phyloP scores from a whole-genome alignment of 2,329 filamentous ascomycete species.

The Zymoseptoria crescenta region DNA sequence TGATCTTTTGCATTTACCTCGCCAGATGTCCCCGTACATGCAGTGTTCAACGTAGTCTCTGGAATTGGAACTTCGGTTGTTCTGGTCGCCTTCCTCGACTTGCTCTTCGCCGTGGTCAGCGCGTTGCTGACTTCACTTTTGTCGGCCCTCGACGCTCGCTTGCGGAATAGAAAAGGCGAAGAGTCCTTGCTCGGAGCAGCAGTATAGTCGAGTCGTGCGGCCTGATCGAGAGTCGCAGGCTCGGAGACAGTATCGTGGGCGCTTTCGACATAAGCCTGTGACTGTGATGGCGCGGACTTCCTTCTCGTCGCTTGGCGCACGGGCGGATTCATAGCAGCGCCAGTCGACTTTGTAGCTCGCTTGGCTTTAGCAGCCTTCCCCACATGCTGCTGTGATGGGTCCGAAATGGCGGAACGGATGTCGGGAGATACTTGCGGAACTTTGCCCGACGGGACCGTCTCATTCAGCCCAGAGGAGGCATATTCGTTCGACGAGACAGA shows the following conservation, averaged over 20 bases:
- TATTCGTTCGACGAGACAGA: neutral
- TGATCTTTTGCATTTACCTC: neutral
- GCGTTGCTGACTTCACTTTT: conserved; percentile 2
- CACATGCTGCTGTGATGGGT: neutral
- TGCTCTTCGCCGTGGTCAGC: neutral
- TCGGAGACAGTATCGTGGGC: neutral
- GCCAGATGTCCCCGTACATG: neutral
- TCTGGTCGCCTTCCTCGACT: neutral
- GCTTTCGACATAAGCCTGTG: conserved; percentile 1
- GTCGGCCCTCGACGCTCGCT: conserved; percentile 12
- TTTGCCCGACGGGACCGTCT: neutral
- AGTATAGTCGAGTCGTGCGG: conserved; percentile 5
- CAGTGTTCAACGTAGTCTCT: neutral
- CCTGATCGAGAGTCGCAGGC: neutral
- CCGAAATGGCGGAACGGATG: neutral
- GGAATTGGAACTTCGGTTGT: neutral
- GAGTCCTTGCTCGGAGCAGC: conserved; percentile 6
- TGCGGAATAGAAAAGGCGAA: conserved; percentile 25
- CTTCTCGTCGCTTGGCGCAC: conserved; percentile 6
- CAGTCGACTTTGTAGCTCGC: conserved; percentile 8
- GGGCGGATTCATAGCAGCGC: neutral
- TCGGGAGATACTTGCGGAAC: neutral
- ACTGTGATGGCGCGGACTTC: conserved; percentile 11
- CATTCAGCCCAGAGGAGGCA: neutral
- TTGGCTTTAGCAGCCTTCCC: conserved; percentile 2